Evolutionary conservation across 495 filamentous ascomycete genomes (phyloP), one percentile per base, ranked within the genome.

Genomic region (Penicilliopsis zonata): DNA sequence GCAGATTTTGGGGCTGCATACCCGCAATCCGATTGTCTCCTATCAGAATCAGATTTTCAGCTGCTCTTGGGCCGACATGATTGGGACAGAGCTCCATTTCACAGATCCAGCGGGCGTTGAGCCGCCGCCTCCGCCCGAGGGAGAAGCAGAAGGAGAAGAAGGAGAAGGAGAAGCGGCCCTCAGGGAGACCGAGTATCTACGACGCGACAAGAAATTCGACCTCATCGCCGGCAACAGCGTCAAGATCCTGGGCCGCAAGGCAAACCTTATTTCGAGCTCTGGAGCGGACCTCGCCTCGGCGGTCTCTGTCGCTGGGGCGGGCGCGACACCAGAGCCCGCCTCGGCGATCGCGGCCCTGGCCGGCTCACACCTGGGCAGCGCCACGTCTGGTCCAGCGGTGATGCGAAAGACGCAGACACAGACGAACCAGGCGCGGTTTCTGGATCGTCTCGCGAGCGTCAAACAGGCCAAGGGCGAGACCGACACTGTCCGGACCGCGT

Each of bases 1-100:
- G n/a, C 83, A 93, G 41, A 75, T 94, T 28, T 63, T 86, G 10
- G 84, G 80, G 26, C 68, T 94, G 3, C 80, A 92, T 49, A 76
- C 75, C 47, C 18, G 41, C 43, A 61, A 81, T 38, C 86, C 86
- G 0, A 53, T 92, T 18, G 59, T 90, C 28, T 74, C 75, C 3
- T 86, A 88, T 61, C 63, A 78, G 27, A 78, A 78, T 28, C 71
- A 74, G 31, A 57, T 86, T 20, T 86, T 82, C 50, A 75, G 69
- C 40, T 87, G 83, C 35, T 49, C 68, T 18, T 94, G 86, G 86
- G 67, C 67, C 18, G 65, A 77, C 28, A 79, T 82, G 36, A 65
- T 88, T 2, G 86, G 86, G 19, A 90, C 84, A 0, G 82, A 92
- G 30, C 47, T 93, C 39, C 64, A 86, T 35, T 76, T 94, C 34